phyloP scores from a whole-genome alignment of 2,329 filamentous ascomycete genomes.

The Beauveria sp. region DNA sequence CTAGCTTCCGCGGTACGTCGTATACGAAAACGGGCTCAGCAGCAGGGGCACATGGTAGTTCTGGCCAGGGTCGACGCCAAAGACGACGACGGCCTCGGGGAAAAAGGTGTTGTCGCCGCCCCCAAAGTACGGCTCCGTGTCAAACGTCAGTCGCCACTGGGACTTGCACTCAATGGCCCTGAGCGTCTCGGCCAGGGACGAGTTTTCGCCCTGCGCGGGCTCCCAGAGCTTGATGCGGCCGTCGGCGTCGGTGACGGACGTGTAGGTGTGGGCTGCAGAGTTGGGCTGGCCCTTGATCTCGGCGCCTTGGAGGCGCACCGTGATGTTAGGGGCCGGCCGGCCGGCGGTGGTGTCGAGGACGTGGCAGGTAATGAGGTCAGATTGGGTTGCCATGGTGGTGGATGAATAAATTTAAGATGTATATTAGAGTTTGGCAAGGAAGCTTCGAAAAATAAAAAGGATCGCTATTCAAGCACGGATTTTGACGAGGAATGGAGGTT shows the following conservation, averaged over 20 bases:
- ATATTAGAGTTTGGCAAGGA: too few species aligned
- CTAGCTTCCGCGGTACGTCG: slow-evolving; percentile 74
- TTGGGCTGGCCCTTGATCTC: slow-evolving; percentile 17
- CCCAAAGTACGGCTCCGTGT: slow-evolving; percentile 65
- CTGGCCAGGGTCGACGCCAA: slow-evolving; percentile 48
- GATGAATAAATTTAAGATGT: too few species aligned
- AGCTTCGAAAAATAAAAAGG: background rate
- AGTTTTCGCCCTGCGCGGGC: slow-evolving; percentile 34
- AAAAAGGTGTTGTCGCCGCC: slow-evolving; percentile 50
- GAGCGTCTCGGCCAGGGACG: slow-evolving; percentile 49
- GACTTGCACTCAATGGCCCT: slow-evolving; percentile 36
- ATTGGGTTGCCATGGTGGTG: slow-evolving; percentile 19
- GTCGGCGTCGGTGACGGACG: slow-evolving; percentile 58
- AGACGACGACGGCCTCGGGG: slow-evolving; percentile 50
- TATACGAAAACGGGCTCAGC: slow-evolving; percentile 72
- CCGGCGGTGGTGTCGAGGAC: slow-evolving; percentile 76
- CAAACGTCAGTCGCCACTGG: slow-evolving; percentile 63
- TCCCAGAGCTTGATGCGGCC: slow-evolving; percentile 67
- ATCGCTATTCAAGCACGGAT: background rate
- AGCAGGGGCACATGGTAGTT: slow-evolving; percentile 75
- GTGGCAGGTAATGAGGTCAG: slow-evolving; percentile 75
- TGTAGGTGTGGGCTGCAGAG: slow-evolving; percentile 2
- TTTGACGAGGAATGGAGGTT: background rate
- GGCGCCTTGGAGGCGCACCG: slow-evolving; percentile 54
- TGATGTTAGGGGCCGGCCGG: slow-evolving; percentile 57